A percentile compares a stretch with the other conserved stretches of the same genome.
phyloP scores from a whole-genome alignment of 2,329 filamentous ascomycete genomes.

The Chrysoporthe deuterocubensis region DNA sequence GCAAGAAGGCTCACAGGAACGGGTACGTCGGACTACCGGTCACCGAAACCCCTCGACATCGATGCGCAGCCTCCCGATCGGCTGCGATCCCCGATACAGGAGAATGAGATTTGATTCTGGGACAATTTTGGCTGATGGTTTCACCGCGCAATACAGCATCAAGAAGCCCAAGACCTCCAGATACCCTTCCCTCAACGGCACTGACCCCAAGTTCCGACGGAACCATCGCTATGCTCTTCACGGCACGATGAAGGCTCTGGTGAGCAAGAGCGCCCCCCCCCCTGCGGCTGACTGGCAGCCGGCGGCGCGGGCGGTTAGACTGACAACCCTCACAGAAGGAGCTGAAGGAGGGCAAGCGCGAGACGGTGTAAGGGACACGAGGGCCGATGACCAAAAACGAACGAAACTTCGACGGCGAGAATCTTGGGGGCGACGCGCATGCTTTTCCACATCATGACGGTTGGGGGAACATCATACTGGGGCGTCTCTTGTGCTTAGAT shows the following conservation, averaged over 20 bases:
- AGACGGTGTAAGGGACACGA: conserved; percentile 66
- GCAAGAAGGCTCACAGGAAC: conserved; percentile 98
- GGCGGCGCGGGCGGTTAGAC: conserved; percentile 10
- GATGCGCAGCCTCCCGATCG: neutral
- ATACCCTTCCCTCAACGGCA: conserved; percentile 98
- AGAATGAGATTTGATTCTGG: neutral
- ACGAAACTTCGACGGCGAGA: conserved; percentile 32
- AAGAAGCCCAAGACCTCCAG: conserved; percentile 99
- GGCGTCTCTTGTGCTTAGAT: conserved; percentile 28
- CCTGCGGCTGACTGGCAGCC: conserved; percentile 48
- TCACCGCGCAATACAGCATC: conserved; percentile 67
- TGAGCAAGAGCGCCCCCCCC: conserved; percentile 41
- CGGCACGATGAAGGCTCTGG: conserved; percentile 97
- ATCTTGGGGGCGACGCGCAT: conserved; percentile 24
- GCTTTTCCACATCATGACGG: conserved; percentile 22
- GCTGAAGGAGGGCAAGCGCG: conserved; percentile 93
- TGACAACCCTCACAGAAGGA: conserved; percentile 73
- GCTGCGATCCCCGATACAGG: conserved; percentile 25
- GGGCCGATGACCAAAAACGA: conserved; percentile 19
- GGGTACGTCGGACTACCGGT: conserved; percentile 67
- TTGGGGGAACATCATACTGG: conserved; percentile 25
- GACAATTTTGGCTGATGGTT: conserved; percentile 21
- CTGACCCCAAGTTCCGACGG: conserved; percentile 99
- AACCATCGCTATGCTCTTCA: conserved; percentile 99
- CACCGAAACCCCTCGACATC: conserved; percentile 8